These are phyloP conservation scores for Petunia axillaris DNA, from an alignment of 257 asterid genomes.

Conservation along the genomic window DNA sequence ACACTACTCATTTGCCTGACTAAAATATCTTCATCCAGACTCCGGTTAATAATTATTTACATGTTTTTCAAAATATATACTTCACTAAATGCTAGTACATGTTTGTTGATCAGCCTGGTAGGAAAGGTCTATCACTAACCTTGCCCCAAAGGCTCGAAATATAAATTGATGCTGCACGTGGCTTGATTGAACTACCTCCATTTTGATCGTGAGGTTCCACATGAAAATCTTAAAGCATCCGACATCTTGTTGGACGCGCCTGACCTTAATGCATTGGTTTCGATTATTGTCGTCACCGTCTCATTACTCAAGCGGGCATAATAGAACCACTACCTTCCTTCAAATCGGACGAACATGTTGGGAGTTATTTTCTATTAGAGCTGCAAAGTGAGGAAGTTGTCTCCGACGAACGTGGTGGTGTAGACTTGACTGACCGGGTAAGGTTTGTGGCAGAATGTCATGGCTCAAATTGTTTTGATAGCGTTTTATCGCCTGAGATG, in stretches of 20 bases:
- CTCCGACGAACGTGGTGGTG: constrained; percentile 92
- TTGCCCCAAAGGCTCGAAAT: constrained; percentile 95
- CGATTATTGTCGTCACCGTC: constrained; percentile 94
- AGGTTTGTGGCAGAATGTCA: constrained; percentile 82
- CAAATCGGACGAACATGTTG: constrained; percentile 91
- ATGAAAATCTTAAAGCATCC: constrained; percentile 90
- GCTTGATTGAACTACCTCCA: constrained; percentile 99
- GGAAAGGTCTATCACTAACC: constrained; percentile 77
- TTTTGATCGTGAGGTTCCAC: constrained; percentile 96
- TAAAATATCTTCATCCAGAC: background rate
- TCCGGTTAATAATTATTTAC: background rate
- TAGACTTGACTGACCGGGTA: constrained; percentile 91
- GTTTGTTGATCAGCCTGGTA: constrained; percentile 83
- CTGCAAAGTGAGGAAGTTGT: constrained; percentile 92
- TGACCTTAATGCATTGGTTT: constrained; percentile 81
- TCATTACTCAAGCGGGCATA: constrained; percentile 94
- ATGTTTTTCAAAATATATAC: background rate
- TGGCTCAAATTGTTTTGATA: constrained; percentile 86
- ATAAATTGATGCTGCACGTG: constrained; percentile 95
- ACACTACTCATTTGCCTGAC: background rate
- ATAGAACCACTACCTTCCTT: constrained; percentile 86
- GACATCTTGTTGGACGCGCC: constrained; percentile 84
- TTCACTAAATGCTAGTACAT: constrained; percentile 10
- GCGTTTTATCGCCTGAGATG: constrained; percentile 53
- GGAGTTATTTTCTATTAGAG: constrained; percentile 80